phyloP scores from a whole-genome alignment of 192 early-diverging fungal species.

The Podila epigama region DNA sequence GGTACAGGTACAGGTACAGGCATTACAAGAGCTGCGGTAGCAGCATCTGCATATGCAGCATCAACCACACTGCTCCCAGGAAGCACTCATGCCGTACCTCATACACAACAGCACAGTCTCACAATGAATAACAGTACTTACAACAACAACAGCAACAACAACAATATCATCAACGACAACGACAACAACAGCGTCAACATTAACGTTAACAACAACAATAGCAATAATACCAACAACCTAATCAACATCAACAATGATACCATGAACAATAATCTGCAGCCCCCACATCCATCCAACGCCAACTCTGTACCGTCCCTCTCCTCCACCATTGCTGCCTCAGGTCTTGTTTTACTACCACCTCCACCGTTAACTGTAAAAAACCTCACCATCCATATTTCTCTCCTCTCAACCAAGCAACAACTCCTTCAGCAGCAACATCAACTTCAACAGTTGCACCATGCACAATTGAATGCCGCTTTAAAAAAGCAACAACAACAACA shows the following conservation, averaged over 20 bases:
- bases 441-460: slow-evolving; percentile 43
- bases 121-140: slow-evolving; percentile 15
- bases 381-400: slow-evolving; percentile 42
- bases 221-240: slow-evolving; percentile 19
- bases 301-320: slow-evolving; percentile 20
- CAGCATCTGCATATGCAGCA: too few species aligned
- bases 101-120: background rate
- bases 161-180: background rate
- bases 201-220: background rate
- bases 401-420: slow-evolving; percentile 46
- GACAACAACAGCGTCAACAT: background rate
- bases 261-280: slow-evolving; percentile 12
- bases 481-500: slow-evolving; percentile 42
- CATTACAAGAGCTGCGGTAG: too few species aligned
- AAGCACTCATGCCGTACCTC: background rate
- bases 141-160: slow-evolving; percentile 6
- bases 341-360: slow-evolving; percentile 32
- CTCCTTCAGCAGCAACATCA: slow-evolving; percentile 45
- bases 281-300: background rate
- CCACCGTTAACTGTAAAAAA: slow-evolving; percentile 42
- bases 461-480: slow-evolving; percentile 33
- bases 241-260: background rate
- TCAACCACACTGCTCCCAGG: too few species aligned
- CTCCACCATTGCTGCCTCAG: slow-evolving; percentile 43
- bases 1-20: too few species aligned